Conservation (phyloP, 2,329 filamentous ascomycete genomes). For the Aspergillus fumigatus region DNA sequence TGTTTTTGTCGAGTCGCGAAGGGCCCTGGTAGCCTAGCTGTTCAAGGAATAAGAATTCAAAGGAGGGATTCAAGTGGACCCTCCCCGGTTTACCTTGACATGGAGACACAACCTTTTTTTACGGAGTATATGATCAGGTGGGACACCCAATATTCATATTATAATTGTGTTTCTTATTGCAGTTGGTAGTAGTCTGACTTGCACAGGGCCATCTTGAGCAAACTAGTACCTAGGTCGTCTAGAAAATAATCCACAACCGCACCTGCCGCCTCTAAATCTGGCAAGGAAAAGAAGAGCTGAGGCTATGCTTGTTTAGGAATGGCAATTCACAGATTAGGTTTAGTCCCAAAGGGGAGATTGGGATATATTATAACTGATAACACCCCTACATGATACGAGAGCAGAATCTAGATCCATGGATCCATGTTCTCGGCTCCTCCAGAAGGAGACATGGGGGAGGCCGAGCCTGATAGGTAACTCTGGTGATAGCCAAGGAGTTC, state of each 20-base stretch:
- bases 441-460: no score
- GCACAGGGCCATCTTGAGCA: neutral
- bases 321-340: no score
- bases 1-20: no score
- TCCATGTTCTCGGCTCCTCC: no score
- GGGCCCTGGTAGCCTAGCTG: no score
- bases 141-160: neutral
- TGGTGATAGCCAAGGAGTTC: neutral
- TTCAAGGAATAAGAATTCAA: neutral
- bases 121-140: neutral
- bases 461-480: neutral
- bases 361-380: no score
- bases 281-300: neutral
- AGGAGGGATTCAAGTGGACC: neutral
- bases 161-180: neutral
- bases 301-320: no score
- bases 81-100: neutral
- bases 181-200: neutral
- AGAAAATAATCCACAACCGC: constrained; percentile 8
- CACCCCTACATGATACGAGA: no score
- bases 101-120: neutral
- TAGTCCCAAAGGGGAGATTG: no score
- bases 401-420: neutral
- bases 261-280: constrained; percentile 9
- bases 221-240: neutral